These are phyloP conservation scores for Candida taoyuanica DNA, from an alignment of 805 yeast species.

Conservation along the genomic window DNA sequence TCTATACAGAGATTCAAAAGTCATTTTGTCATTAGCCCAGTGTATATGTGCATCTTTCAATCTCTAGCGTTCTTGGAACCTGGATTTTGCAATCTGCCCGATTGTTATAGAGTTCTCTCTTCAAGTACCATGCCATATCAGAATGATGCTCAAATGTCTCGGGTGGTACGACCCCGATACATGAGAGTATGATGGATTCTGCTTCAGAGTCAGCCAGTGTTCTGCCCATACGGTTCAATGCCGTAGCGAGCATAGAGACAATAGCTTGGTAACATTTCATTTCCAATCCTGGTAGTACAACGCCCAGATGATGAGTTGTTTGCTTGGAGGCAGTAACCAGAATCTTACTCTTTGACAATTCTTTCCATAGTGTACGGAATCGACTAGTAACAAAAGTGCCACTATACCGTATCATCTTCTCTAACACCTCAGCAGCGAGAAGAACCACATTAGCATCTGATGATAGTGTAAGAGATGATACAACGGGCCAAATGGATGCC, in stretches of 20 bases:
- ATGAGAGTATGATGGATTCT: conserved; percentile 19
- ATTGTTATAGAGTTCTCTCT: conserved; percentile 15
- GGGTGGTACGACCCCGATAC: conserved; percentile 18
- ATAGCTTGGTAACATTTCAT: conserved; percentile 18
- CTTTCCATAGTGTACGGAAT: conserved; percentile 44
- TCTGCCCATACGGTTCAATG: conserved; percentile 20
- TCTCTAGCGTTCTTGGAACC: conserved; percentile 2
- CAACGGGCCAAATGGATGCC: conserved; percentile 50
- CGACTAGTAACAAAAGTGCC: conserved; percentile 45
- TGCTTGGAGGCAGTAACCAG: conserved; percentile 13
- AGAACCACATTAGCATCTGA: conserved; percentile 28
- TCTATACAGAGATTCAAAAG: too few species aligned
- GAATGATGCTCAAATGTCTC: conserved; percentile 20
- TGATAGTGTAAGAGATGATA: conserved; percentile 21
- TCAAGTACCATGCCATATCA: conserved; percentile 26
- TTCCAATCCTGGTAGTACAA: conserved; percentile 24
- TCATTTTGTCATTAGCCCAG: conserved; percentile 1
- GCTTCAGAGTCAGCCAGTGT: conserved; percentile 20
- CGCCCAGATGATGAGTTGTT: conserved; percentile 3
- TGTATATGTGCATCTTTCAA: conserved; percentile 7
- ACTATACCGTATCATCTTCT: conserved; percentile 30
- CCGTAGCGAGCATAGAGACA: conserved; percentile 20
- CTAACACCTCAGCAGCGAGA: conserved; percentile 27
- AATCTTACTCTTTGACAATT: conserved; percentile 13
- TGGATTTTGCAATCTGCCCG: background rate